Conservation (phyloP, 352 stramenopile species). For the Pythium apleroticum region DNA sequence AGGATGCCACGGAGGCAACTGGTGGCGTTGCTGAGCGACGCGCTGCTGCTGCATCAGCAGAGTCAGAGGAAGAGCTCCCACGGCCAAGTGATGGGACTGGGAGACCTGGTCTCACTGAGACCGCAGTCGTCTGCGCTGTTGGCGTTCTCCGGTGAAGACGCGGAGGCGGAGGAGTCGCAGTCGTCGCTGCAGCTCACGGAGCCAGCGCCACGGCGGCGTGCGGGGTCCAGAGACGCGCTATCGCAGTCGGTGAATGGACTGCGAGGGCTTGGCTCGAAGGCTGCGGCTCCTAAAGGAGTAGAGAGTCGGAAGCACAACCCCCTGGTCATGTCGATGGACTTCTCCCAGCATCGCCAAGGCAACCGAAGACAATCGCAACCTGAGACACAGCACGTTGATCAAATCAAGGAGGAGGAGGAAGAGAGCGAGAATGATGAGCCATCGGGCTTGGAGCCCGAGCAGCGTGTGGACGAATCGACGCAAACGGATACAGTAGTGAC, state of each 20-base stretch:
- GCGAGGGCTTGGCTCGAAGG: background rate
- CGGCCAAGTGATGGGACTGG: background rate
- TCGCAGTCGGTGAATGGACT: constrained; percentile 10
- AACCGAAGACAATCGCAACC: no score
- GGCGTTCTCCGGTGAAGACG: background rate
- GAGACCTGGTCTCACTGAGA: constrained; percentile 4
- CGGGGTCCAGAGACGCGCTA: background rate
- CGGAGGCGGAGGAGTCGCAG: background rate
- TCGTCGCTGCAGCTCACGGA: constrained; percentile 18
- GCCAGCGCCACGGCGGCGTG: background rate
- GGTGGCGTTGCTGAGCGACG: constrained; percentile 41
- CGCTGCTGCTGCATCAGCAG: constrained; percentile 25
- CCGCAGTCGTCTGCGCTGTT: constrained; percentile 1
- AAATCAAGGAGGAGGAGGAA: background rate
- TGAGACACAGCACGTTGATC: background rate
- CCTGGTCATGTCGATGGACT: constrained; percentile 37
- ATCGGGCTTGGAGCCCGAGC: background rate
- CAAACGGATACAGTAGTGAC: background rate
- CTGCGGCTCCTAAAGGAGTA: background rate
- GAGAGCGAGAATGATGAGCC: background rate
- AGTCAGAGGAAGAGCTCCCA: background rate
- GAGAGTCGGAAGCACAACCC: constrained; percentile 21
- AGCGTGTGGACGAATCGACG: constrained; percentile 2
- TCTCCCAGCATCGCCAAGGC: background rate
- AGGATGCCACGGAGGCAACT: constrained; percentile 41